phyloP scores from a whole-genome alignment of 306 rosid genomes.

The Ceratonia siliqua region DNA sequence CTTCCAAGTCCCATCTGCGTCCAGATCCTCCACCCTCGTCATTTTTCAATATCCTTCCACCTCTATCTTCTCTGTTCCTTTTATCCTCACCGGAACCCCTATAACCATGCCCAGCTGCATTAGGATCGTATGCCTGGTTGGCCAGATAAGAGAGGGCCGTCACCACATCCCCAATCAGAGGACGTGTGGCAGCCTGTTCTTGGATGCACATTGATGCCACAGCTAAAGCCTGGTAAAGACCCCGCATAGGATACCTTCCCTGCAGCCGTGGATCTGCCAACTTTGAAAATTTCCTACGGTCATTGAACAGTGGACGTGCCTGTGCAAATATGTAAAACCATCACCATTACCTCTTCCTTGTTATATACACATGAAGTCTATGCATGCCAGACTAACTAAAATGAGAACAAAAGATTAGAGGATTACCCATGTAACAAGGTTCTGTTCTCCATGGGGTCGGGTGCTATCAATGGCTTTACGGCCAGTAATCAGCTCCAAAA shows the following conservation, averaged over 20 bases:
- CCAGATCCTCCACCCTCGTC: slow-evolving; percentile 85
- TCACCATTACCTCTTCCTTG: slow-evolving; percentile 14
- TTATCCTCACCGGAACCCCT: slow-evolving; percentile 66
- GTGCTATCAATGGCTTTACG: slow-evolving; percentile 79
- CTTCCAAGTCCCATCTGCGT: slow-evolving; percentile 76
- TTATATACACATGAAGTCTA: slow-evolving; percentile 5
- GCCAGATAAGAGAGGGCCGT: slow-evolving; percentile 89
- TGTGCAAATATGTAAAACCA: slow-evolving; percentile 40
- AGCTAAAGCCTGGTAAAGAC: slow-evolving; percentile 87
- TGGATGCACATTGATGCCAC: slow-evolving; percentile 97
- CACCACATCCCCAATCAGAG: slow-evolving; percentile 88
- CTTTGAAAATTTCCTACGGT: slow-evolving; percentile 78
- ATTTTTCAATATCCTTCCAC: slow-evolving; percentile 61
- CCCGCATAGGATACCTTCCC: slow-evolving; percentile 88
- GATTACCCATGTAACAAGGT: slow-evolving; percentile 85
- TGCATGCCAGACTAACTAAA: slow-evolving; percentile 23
- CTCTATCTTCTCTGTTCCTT: slow-evolving; percentile 65
- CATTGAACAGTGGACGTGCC: slow-evolving; percentile 89
- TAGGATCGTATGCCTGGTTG: slow-evolving; percentile 76
- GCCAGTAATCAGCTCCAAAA: slow-evolving; percentile 86
- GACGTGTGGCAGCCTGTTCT: slow-evolving; percentile 91
- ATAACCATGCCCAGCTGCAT: slow-evolving; percentile 47
- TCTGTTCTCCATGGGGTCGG: slow-evolving; percentile 87
- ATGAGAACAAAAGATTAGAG: slow-evolving; percentile 19
- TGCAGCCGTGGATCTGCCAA: slow-evolving; percentile 80